Conservation (phyloP, 176 grass and related monocot species). For the Dendrocalamus sinicus region DNA sequence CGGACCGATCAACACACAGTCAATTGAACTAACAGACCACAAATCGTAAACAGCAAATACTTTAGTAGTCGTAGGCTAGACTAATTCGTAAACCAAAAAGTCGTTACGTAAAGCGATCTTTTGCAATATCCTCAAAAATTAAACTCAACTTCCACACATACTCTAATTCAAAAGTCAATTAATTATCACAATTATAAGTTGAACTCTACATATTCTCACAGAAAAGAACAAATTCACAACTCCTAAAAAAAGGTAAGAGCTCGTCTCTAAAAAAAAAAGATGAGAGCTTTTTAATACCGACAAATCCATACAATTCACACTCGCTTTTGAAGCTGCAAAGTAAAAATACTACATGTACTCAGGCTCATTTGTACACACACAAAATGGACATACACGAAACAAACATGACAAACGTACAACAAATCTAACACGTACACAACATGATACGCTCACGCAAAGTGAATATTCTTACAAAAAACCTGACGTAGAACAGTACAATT, state of each 20-base stretch:
- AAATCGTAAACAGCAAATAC: no score
- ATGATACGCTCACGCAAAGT: background rate
- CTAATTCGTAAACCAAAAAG: no score
- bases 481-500: background rate
- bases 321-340: background rate
- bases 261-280: background rate
- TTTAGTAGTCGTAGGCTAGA: no score
- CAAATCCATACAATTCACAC: background rate
- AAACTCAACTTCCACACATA: no score
- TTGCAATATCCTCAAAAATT: no score
- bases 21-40: no score
- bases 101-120: no score
- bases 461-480: background rate
- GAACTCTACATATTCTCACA: no score
- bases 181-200: no score
- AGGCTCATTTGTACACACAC: background rate
- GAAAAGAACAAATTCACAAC: background rate
- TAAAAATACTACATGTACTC: background rate
- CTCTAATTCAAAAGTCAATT: no score
- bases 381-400: background rate
- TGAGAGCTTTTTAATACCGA: background rate
- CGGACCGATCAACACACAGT: no score
- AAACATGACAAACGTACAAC: background rate
- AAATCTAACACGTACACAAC: background rate
- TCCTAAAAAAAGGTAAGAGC: background rate